Conservation (phyloP, 2,329 filamentous ascomycete species). For the Colletotrichum sp. region DNA sequence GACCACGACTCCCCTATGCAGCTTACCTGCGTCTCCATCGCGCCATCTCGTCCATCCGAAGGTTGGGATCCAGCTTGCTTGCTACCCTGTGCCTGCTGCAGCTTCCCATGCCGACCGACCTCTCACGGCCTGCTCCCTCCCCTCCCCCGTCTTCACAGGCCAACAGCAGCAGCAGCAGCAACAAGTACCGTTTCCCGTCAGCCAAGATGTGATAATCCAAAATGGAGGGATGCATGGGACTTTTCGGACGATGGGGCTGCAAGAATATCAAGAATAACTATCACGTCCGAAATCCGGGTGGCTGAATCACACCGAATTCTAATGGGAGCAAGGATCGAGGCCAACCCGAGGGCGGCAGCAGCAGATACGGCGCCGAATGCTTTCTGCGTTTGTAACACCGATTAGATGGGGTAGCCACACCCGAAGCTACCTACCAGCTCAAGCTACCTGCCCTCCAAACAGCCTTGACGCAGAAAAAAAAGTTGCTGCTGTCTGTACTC, state of each 20-base stretch:
- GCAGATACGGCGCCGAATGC: background rate
- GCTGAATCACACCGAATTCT: background rate
- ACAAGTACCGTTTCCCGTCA: background rate
- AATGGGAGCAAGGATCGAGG: background rate
- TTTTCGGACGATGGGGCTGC: background rate
- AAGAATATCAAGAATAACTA: background rate
- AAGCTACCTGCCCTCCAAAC: background rate
- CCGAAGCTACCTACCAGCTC: background rate
- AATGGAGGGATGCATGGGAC: background rate
- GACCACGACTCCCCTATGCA: constrained; percentile 16
- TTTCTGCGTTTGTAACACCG: background rate
- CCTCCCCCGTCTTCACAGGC: background rate
- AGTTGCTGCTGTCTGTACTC: background rate
- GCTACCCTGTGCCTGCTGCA: background rate
- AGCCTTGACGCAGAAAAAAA: background rate
- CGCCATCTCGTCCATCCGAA: background rate
- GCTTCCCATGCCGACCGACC: background rate
- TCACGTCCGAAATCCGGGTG: background rate
- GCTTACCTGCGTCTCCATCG: constrained; percentile 2
- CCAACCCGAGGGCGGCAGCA: background rate
- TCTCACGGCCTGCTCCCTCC: background rate
- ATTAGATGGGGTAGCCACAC: background rate
- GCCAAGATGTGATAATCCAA: background rate
- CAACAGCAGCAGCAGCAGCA: background rate
- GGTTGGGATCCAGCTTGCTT: background rate